phyloP scores from a whole-genome alignment of 768 basidiomycete genomes.

The Russula abietina region DNA sequence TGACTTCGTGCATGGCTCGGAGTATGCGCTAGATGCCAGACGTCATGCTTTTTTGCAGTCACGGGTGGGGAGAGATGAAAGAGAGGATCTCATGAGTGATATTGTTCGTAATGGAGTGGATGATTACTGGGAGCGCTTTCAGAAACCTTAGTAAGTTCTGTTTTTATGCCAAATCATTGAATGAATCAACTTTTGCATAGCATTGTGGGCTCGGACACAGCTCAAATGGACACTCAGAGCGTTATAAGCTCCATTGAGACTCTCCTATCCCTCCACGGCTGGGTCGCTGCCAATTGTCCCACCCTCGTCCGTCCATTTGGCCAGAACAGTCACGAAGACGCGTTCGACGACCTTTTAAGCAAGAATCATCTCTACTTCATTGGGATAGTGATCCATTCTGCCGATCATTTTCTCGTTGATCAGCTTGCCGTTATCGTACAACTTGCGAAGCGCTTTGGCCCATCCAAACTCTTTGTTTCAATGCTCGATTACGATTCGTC shows the following conservation, averaged over 20 bases:
- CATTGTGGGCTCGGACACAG: constrained; percentile 76
- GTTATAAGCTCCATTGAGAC: constrained; percentile 88
- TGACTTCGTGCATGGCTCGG: constrained; percentile 57
- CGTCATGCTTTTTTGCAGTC: constrained; percentile 83
- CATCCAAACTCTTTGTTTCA: constrained; percentile 88
- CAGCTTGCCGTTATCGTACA: constrained; percentile 98
- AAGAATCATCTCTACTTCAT: constrained; percentile 88
- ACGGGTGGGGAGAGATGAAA: constrained; percentile 80
- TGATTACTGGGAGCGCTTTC: constrained; percentile 92
- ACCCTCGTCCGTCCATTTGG: constrained; percentile 93
- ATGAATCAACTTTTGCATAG: constrained; percentile 33
- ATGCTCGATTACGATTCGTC: constrained; percentile 96
- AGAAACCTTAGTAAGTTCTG: constrained; percentile 76
- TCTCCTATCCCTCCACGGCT: constrained; percentile 91
- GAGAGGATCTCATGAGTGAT: constrained; percentile 71
- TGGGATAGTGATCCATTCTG: constrained; percentile 93
- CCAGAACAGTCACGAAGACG: constrained; percentile 76
- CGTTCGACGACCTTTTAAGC: constrained; percentile 83
- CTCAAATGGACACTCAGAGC: constrained; percentile 84
- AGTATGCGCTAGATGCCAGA: constrained; percentile 83
- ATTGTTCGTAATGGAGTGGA: constrained; percentile 68
- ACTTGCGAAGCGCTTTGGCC: constrained; percentile 84
- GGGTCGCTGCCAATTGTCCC: constrained; percentile 95
- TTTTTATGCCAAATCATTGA: not conserved
- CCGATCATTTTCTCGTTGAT: constrained; percentile 98